Evolutionary conservation across 768 basidiomycete species (phyloP).

Genomic region (Lenzites betulinus): DNA sequence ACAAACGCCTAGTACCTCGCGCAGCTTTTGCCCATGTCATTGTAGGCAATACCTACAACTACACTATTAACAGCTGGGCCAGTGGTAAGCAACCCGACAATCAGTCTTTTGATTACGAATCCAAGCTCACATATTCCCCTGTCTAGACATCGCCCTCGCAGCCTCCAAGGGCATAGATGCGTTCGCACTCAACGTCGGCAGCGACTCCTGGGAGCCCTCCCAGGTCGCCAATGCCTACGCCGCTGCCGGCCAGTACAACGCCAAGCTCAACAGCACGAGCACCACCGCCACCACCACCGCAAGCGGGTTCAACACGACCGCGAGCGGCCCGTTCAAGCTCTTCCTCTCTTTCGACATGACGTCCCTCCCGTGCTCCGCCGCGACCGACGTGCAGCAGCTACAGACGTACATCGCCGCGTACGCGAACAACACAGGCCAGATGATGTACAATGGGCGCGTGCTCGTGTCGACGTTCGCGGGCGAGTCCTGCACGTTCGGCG

Average conservation of each 20-base stretch:
- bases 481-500: slow-evolving; percentile 68
- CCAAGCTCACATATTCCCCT: background rate
- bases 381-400: slow-evolving; percentile 50
- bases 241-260: slow-evolving; percentile 22
- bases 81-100: slow-evolving; percentile 28
- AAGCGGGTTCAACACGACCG: slow-evolving; percentile 24
- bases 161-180: slow-evolving; percentile 62
- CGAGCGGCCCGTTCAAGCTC: slow-evolving; percentile 50
- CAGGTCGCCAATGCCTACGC: slow-evolving; percentile 66
- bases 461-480: slow-evolving; percentile 76
- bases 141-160: slow-evolving; percentile 53
- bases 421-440: slow-evolving; percentile 58
- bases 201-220: slow-evolving; percentile 60
- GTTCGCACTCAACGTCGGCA: slow-evolving; percentile 72
- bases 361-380: slow-evolving; percentile 53
- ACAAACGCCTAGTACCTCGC: background rate
- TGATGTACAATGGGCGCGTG: slow-evolving; percentile 47
- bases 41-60: slow-evolving; percentile 69
- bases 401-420: slow-evolving; percentile 57
- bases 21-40: slow-evolving; percentile 37
- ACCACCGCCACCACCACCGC: background rate
- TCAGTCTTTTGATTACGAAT: background rate
- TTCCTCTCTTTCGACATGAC: slow-evolving; percentile 36
- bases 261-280: background rate
- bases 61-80: slow-evolving; percentile 44